Percentiles rank a stretch among this genome's conserved stretches.
Conservation (phyloP, 495 filamentous ascomycete genomes). For the Penicillium lividum region DNA sequence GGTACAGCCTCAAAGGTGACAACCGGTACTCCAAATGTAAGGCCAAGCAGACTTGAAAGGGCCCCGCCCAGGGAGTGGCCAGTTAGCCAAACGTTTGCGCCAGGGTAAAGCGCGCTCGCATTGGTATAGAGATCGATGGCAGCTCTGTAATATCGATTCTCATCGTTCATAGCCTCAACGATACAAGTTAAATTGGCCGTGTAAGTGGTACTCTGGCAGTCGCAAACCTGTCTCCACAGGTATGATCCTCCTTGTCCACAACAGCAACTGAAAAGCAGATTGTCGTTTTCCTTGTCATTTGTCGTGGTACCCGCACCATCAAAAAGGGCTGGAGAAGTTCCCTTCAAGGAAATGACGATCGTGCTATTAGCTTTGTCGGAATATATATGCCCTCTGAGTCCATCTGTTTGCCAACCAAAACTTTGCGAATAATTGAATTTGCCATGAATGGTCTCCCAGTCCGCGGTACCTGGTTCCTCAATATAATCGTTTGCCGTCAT, state of each 20-base stretch:
- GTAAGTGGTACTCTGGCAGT: slow-evolving; percentile 81
- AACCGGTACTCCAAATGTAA: slow-evolving; percentile 86
- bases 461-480: slow-evolving; percentile 62
- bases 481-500: slow-evolving; percentile 92
- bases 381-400: slow-evolving; percentile 90
- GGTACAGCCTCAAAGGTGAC: slow-evolving; percentile 90
- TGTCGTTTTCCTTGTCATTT: slow-evolving; percentile 97
- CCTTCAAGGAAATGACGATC: slow-evolving; percentile 88
- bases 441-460: slow-evolving; percentile 81
- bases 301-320: slow-evolving; percentile 94
- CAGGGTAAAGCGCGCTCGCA: slow-evolving; percentile 84
- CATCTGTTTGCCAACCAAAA: slow-evolving; percentile 92
- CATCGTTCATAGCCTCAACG: slow-evolving; percentile 66
- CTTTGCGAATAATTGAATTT: slow-evolving; percentile 77
- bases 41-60: slow-evolving; percentile 77
- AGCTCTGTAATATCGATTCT: slow-evolving; percentile 88
- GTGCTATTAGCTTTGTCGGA: slow-evolving; percentile 82
- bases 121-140: slow-evolving; percentile 87
- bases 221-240: slow-evolving; percentile 87
- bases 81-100: slow-evolving; percentile 81
- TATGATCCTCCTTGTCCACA: slow-evolving; percentile 89
- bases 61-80: slow-evolving; percentile 92
- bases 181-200: slow-evolving; percentile 92
- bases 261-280: slow-evolving; percentile 96
- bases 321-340: slow-evolving; percentile 86